These are phyloP conservation scores for Arachnomyces sp. DNA, from an alignment of 2,329 filamentous ascomycete species.

Conservation along the genomic window DNA sequence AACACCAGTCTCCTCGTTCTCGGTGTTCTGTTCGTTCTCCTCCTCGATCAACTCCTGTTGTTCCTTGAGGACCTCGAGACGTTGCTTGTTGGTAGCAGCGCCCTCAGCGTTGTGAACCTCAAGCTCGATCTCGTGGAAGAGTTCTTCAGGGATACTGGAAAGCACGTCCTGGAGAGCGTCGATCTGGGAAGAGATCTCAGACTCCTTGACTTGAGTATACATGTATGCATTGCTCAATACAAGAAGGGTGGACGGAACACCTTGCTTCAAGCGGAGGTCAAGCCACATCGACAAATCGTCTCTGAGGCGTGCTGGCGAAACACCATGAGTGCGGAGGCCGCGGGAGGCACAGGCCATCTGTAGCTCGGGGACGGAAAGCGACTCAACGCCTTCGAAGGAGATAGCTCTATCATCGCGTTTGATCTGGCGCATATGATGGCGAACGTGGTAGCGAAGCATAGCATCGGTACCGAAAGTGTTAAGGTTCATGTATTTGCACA, in stretches of 20 bases:
- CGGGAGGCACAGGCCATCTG: constrained; percentile 87
- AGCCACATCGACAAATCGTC: constrained; percentile 92
- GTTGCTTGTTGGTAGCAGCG: constrained; percentile 96
- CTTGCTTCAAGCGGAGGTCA: constrained; percentile 83
- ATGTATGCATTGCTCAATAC: constrained; percentile 97
- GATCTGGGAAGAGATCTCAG: constrained; percentile 79
- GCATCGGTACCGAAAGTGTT: constrained; percentile 95
- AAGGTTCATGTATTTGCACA: constrained; percentile 97
- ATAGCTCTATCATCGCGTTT: constrained; percentile 96
- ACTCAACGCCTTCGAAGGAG: constrained; percentile 85
- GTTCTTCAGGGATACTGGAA: constrained; percentile 89
- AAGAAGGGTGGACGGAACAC: constrained; percentile 90
- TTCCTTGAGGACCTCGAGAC: constrained; percentile 94
- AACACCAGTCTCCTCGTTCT: constrained; percentile 65
- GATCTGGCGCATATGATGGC: constrained; percentile 97
- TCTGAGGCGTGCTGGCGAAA: constrained; percentile 78
- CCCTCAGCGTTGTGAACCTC: constrained; percentile 96
- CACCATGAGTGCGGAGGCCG: constrained; percentile 83
- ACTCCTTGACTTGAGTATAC: constrained; percentile 71
- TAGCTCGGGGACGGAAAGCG: constrained; percentile 83
- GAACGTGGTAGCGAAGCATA: constrained; percentile 94
- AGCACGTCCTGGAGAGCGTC: constrained; percentile 87
- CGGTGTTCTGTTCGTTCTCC: constrained; percentile 84
- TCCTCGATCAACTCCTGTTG: constrained; percentile 97
- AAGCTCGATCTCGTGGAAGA: constrained; percentile 98